Conservation (phyloP, 2,329 filamentous ascomycete species). For the Phyllosticta citrichinensis region DNA sequence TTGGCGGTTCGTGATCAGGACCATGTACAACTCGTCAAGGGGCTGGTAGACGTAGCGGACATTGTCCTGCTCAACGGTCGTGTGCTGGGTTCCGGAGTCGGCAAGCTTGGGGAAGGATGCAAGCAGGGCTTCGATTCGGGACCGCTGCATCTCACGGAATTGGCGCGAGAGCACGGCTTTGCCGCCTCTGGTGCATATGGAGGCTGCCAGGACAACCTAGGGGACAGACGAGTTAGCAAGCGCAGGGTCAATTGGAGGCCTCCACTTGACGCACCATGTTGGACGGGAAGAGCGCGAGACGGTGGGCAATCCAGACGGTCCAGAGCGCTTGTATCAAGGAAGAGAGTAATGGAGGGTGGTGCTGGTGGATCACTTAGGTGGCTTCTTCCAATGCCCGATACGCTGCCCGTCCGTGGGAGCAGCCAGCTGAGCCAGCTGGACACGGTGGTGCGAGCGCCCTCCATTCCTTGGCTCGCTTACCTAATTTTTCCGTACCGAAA, state of each 20-base stretch:
- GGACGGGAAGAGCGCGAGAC: not conserved
- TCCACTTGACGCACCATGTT: slow-evolving; percentile 1
- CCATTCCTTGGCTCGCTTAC: not conserved
- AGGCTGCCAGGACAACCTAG: slow-evolving; percentile 95
- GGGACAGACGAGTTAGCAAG: slow-evolving; percentile 1
- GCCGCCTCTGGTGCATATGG: slow-evolving; percentile 95
- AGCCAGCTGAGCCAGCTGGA: not conserved
- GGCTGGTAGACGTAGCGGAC: slow-evolving; percentile 99
- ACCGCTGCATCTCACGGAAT: slow-evolving; percentile 95
- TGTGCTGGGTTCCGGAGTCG: slow-evolving; percentile 92
- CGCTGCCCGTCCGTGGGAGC: slow-evolving; percentile 1
- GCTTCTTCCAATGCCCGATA: not conserved
- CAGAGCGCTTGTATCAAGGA: not conserved
- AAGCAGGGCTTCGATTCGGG: slow-evolving; percentile 89
- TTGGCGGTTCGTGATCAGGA: slow-evolving; percentile 97
- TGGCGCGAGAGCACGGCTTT: slow-evolving; percentile 97
- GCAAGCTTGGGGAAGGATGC: slow-evolving; percentile 97
- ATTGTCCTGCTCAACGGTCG: slow-evolving; percentile 97
- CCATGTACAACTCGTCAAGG: slow-evolving; percentile 98
- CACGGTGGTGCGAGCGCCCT: not conserved
- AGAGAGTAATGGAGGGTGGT: not conserved
- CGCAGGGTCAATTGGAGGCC: not conserved
- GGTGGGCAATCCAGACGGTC: not conserved
- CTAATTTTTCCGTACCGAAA: not conserved
- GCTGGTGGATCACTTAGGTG: slow-evolving; percentile 1